phyloP scores from a whole-genome alignment of 1,284 basidiomycete genomes.

The Malassezia obtusa region DNA sequence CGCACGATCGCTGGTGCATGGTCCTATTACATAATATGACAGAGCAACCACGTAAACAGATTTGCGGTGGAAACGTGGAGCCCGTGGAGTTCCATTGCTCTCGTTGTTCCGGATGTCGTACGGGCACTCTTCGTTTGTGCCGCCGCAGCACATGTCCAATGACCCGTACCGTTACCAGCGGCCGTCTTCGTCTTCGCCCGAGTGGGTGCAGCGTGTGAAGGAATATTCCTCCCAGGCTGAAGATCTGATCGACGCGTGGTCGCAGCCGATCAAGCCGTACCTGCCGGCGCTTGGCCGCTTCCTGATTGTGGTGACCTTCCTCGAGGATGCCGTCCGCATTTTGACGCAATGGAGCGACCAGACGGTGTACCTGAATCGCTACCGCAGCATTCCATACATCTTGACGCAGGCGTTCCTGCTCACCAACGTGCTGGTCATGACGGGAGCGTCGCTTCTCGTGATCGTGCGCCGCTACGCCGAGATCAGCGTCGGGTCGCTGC shows the following conservation, averaged over 20 bases:
- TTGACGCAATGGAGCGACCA: constrained; percentile 91
- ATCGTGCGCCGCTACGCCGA: constrained; percentile 81
- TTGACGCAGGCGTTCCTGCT: constrained; percentile 84
- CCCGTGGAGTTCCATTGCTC: not conserved
- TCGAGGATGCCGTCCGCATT: constrained; percentile 91
- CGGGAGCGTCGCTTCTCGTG: constrained; percentile 72
- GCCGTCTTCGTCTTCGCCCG: constrained; percentile 11
- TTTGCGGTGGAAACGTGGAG: constrained; percentile 1
- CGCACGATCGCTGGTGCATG: not conserved
- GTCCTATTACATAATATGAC: constrained; percentile 1
- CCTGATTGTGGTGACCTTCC: constrained; percentile 93
- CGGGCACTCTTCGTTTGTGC: constrained; percentile 14
- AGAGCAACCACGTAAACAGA: not conserved
- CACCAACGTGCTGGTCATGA: constrained; percentile 88
- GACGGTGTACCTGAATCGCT: constrained; percentile 58
- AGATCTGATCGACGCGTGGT: constrained; percentile 81
- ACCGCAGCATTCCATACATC: constrained; percentile 89
- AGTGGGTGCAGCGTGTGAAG: constrained; percentile 68
- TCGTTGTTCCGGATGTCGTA: constrained; percentile 10
- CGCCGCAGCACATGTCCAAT: constrained; percentile 10
- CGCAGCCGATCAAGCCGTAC: constrained; percentile 87
- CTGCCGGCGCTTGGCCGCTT: constrained; percentile 91
- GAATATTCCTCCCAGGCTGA: constrained; percentile 65
- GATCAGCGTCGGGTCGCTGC: constrained; percentile 75
- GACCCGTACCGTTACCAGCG: not conserved